phyloP scores from a whole-genome alignment of 2,329 filamentous ascomycete genomes.

The Penicillium thymicola region DNA sequence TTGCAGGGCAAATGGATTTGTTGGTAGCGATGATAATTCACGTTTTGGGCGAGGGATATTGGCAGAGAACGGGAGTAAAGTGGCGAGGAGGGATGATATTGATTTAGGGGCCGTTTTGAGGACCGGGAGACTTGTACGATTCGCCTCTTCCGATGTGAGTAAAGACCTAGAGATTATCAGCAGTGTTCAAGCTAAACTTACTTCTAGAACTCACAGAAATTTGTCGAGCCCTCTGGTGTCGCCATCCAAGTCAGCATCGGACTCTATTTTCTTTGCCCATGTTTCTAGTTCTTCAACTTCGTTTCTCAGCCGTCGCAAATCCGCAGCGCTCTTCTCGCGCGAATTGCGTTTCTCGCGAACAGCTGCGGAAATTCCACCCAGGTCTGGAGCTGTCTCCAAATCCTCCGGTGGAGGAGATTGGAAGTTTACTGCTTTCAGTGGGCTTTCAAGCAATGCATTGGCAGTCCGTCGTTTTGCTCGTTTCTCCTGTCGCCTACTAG shows the following conservation, averaged over 20 bases:
- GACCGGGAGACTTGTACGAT: constrained; percentile 19
- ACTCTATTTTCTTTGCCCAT: constrained; percentile 56
- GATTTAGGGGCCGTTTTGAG: constrained; percentile 22
- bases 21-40: constrained; percentile 47
- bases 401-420: constrained; percentile 15
- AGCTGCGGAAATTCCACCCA: constrained; percentile 21
- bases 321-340: constrained; percentile 53
- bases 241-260: constrained; percentile 28
- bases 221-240: constrained; percentile 35
- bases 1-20: constrained; percentile 63
- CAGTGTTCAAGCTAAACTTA: background rate
- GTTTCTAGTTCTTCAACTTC: constrained; percentile 57
- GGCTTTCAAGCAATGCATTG: constrained; percentile 27
- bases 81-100: constrained; percentile 38
- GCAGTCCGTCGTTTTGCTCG: constrained; percentile 24
- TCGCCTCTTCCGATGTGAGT: constrained; percentile 29
- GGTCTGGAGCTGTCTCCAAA: constrained; percentile 2
- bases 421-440: constrained; percentile 28
- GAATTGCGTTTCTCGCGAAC: constrained; percentile 49
- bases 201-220: constrained; percentile 31
- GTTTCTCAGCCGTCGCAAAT: constrained; percentile 56
- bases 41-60: constrained; percentile 22
- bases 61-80: constrained; percentile 41
- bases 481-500: constrained; percentile 31
- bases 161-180: constrained; percentile 31